phyloP scores from a whole-genome alignment of 2,329 filamentous ascomycete genomes.

The Trichoderma guizhouense region DNA sequence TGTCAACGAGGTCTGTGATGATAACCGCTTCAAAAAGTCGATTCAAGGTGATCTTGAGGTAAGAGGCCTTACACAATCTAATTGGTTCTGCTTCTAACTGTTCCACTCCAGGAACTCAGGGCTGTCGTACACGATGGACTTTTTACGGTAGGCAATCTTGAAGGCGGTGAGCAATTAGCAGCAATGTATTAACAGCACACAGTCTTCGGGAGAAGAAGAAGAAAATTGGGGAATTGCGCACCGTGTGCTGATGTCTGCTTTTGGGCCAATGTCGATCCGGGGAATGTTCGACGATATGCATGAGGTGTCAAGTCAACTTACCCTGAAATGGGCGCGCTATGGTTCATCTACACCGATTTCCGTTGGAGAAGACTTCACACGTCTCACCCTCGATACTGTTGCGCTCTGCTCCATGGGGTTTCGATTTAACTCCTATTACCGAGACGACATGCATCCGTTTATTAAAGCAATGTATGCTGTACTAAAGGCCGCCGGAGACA shows the following conservation, averaged over 20 bases:
- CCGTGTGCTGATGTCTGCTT: background rate
- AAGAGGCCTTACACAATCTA: background rate
- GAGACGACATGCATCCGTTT: constrained; percentile 5
- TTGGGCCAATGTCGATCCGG: background rate
- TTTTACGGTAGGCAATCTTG: background rate
- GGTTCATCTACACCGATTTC: background rate
- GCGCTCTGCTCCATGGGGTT: constrained; percentile 6
- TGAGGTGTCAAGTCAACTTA: background rate
- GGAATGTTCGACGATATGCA: background rate
- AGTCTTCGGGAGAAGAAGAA: background rate
- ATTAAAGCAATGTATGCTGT: background rate
- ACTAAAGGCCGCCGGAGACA: background rate
- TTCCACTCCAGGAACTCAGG: background rate
- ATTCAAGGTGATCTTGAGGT: background rate
- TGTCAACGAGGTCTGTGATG: background rate
- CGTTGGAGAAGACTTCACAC: background rate
- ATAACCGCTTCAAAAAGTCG: background rate
- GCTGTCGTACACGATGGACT: background rate
- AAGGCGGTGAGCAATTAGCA: background rate
- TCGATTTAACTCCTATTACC: constrained; percentile 7
- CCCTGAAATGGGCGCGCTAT: constrained; percentile 6
- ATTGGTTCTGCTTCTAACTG: background rate
- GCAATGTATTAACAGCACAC: background rate
- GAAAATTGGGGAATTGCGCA: background rate
- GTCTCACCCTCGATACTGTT: constrained; percentile 9